phyloP scores from a whole-genome alignment of 345 rosid genomes.

The Hypericum androsaemum region DNA sequence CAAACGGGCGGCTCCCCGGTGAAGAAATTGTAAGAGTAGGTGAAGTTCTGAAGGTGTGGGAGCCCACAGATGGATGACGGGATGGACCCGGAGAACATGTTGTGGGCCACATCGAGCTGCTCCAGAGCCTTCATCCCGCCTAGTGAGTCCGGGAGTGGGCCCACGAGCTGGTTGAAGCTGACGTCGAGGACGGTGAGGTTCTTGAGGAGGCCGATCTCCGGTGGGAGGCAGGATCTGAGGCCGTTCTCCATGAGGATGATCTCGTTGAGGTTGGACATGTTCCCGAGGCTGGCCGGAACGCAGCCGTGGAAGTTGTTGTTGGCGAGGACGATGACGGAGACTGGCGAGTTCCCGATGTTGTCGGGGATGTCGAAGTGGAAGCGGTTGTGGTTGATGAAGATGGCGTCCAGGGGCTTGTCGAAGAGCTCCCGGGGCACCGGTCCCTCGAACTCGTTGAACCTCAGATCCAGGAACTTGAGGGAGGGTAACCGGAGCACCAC shows the following conservation, averaged over 20 bases:
- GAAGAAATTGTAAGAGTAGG: slow-evolving; percentile 68
- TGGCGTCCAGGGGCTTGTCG: slow-evolving; percentile 56
- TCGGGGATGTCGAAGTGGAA: slow-evolving; percentile 61
- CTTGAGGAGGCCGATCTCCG: slow-evolving; percentile 46
- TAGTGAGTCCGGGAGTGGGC: slow-evolving; percentile 51
- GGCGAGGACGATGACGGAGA: slow-evolving; percentile 74
- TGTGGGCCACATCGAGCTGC: slow-evolving; percentile 73
- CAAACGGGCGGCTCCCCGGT: slow-evolving; percentile 72
- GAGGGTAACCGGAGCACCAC: slow-evolving; percentile 51
- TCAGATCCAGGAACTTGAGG: slow-evolving; percentile 65
- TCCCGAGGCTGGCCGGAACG: slow-evolving; percentile 57
- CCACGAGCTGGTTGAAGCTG: slow-evolving; percentile 53
- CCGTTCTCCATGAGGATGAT: slow-evolving; percentile 63
- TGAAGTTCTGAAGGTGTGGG: slow-evolving; percentile 61
- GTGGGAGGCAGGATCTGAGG: slow-evolving; percentile 61
- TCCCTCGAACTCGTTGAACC: slow-evolving; percentile 86
- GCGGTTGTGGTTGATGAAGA: slow-evolving; percentile 70
- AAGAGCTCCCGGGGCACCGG: slow-evolving; percentile 61
- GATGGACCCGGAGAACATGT: slow-evolving; percentile 51
- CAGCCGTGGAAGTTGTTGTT: slow-evolving; percentile 73
- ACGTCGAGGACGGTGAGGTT: slow-evolving; percentile 70
- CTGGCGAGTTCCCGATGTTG: slow-evolving; percentile 75
- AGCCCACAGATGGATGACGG: slow-evolving; percentile 55
- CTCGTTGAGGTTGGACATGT: slow-evolving; percentile 70
- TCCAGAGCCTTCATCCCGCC: slow-evolving; percentile 59